Conservation (phyloP, 2,329 filamentous ascomycete species). For the Colletotrichum tanaceti region DNA sequence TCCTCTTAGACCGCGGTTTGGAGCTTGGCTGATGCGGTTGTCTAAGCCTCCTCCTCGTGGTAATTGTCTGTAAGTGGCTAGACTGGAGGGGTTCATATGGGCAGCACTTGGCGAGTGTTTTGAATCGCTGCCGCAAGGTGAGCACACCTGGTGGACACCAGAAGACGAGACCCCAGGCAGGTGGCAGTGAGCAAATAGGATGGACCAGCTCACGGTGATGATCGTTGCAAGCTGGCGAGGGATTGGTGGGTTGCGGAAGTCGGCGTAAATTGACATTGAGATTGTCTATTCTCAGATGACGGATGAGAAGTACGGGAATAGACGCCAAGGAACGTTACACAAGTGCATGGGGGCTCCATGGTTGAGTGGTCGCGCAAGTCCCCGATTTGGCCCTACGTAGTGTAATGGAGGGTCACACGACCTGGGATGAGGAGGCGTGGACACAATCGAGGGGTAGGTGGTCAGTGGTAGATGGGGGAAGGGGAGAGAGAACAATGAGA, state of each 20-base stretch:
- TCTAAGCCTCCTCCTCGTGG: neutral
- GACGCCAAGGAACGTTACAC: slow-evolving; percentile 38
- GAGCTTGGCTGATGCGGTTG: slow-evolving; percentile 1
- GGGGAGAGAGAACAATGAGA: neutral
- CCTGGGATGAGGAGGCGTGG: slow-evolving; percentile 19
- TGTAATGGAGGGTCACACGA: slow-evolving; percentile 34
- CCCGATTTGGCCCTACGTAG: slow-evolving; percentile 30
- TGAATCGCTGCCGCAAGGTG: neutral
- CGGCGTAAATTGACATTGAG: slow-evolving; percentile 6
- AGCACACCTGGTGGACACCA: slow-evolving; percentile 1
- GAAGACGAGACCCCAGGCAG: neutral
- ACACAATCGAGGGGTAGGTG: slow-evolving; percentile 1
- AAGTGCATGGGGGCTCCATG: slow-evolving; percentile 36
- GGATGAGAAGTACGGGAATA: slow-evolving; percentile 24
- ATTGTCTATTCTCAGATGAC: slow-evolving; percentile 24
- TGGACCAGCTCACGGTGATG: neutral
- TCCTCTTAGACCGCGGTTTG: slow-evolving; percentile 17
- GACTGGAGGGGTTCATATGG: neutral
- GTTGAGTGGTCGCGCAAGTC: slow-evolving; percentile 30
- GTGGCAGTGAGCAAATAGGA: neutral
- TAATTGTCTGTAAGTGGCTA: slow-evolving; percentile 9
- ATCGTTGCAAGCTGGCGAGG: neutral
- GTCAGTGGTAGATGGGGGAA: slow-evolving; percentile 1
- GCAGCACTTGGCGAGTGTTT: neutral
- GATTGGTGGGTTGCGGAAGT: slow-evolving; percentile 6